Evolutionary conservation across 2,329 filamentous ascomycete species (phyloP).

Genomic region (Diplodia mutila): DNA sequence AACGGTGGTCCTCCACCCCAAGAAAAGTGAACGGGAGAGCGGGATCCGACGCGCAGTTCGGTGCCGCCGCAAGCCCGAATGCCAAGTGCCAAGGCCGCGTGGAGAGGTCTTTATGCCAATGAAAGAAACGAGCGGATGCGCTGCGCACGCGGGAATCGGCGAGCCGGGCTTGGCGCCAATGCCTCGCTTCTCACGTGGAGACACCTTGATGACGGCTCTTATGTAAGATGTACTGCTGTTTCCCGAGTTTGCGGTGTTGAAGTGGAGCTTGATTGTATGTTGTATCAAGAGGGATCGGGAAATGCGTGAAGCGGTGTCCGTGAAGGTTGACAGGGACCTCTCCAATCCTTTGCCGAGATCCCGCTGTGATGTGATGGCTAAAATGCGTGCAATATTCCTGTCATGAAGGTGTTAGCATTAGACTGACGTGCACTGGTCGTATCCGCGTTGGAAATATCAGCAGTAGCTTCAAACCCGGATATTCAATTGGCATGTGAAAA

Average conservation of each 20-base stretch:
- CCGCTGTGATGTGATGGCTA: no score
- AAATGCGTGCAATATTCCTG: no score
- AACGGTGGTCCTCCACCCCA: not conserved
- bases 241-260: no score
- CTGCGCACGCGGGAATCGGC: constrained; percentile 4
- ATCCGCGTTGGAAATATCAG: no score
- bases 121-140: not conserved
- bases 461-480: no score
- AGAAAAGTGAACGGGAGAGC: not conserved
- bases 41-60: not conserved
- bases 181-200: not conserved
- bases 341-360: no score
- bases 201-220: not conserved
- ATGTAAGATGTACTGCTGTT: not conserved
- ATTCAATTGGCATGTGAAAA: no score
- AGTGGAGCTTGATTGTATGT: no score
- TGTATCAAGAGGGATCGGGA: no score
- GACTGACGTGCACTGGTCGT: no score
- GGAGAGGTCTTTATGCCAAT: not conserved
- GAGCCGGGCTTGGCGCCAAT: constrained; percentile 11
- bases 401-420: no score
- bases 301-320: no score
- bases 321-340: not conserved
- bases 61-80: not conserved
- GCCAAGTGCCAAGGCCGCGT: not conserved